Base-by-base conservation (phyloP, 305 asterid genomes). In the Plantago lanceolata region DNA sequence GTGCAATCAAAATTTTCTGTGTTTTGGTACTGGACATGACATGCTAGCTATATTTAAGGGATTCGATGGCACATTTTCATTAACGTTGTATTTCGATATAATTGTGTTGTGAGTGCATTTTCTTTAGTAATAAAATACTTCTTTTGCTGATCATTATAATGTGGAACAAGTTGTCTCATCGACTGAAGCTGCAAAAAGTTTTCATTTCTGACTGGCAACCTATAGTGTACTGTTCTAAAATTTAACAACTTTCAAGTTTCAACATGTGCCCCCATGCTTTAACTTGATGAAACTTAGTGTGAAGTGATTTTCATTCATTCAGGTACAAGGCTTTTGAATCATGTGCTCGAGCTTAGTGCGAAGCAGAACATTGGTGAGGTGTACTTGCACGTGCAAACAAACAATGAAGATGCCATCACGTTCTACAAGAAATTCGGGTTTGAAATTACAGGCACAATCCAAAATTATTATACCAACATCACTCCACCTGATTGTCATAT, bases 331-430 rank as follows among this genome's bases (percentile, higher is more conserved):
- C 76, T 93, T 68, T 71, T 89, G 87, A 89, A 79, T 77, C 94
- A 93, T 53, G 96, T 84, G 64, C 79, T 87, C 59, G 94, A 89
- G 68, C 82, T 82, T 24, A 80, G 96, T 71, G 29, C 72, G 19
- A 89, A 84, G 85, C 87, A 89, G 87, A 89, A 75, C 73, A 80
- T 84, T 48, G 84, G 88, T 1, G 96, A 89, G 85, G 76, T 87
- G 70, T 93, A 85, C 87, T 73, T 93, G 80, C 98, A 93, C 7
- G 95, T 87, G 76, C 96, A 87, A 85, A 93, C 95, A 8, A 89
- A 83, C 78, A 93, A 89, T n/a, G 94, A 92, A 15, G 95, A 93
- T 14, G 98, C 90, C 67, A 93, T 93, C 79, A 85, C 83, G 60
- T 93, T 89, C 81, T 93, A 89, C 80, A 75, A 81, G 88, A 92